These are phyloP conservation scores for Cordyceps militaris DNA, from an alignment of 2,329 filamentous ascomycete species.

Conservation along the genomic window DNA sequence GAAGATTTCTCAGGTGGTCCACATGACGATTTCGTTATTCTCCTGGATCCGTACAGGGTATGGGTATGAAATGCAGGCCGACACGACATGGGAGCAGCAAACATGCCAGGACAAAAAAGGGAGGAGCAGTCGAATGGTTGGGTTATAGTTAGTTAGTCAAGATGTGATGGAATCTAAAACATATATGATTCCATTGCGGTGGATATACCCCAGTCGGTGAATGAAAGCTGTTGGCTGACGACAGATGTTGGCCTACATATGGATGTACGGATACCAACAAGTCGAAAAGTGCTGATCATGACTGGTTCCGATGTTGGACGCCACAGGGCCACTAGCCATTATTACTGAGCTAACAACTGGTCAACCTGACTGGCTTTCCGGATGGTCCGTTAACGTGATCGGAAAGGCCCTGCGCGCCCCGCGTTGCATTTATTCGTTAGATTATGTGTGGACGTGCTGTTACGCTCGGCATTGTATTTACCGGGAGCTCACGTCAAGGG, in stretches of 20 bases:
- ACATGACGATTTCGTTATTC: background rate
- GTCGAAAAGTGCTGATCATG: too few relatives aligned
- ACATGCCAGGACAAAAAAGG: background rate
- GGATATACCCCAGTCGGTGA: background rate
- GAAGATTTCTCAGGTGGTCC: background rate
- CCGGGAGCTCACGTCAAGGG: background rate
- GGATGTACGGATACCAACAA: too few relatives aligned
- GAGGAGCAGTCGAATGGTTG: too few relatives aligned
- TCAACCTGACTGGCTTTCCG: background rate
- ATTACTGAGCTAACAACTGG: background rate
- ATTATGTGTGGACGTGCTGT: background rate
- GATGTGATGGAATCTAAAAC: too few relatives aligned
- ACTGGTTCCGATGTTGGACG: too few relatives aligned
- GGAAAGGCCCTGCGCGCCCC: constrained; percentile 10
- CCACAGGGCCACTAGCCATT: background rate
- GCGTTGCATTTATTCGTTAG: constrained; percentile 3
- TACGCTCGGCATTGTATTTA: background rate
- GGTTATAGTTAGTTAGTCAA: too few relatives aligned
- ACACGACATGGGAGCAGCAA: too few relatives aligned
- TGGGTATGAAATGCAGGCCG: background rate
- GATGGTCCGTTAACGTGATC: constrained; percentile 10
- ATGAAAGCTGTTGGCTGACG: background rate
- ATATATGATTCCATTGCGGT: background rate
- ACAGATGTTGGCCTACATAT: too few relatives aligned
- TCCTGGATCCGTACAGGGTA: background rate